phyloP scores from a whole-genome alignment of 2,329 filamentous ascomycete species.

The Fusarium bulbicola region DNA sequence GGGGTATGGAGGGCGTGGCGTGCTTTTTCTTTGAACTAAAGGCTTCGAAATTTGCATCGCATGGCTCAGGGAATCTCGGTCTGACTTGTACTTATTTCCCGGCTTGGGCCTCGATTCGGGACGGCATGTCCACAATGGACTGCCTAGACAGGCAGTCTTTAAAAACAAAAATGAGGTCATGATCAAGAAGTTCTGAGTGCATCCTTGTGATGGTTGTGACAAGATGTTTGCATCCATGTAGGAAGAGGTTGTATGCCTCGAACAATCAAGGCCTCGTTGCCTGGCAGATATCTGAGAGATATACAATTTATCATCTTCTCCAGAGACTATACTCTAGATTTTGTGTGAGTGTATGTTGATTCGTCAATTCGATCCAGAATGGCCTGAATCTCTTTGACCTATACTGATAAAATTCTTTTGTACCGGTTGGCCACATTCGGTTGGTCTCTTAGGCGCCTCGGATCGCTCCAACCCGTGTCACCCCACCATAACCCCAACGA shows the following conservation, averaged over 20 bases:
- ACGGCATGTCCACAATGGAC: constrained; percentile 47
- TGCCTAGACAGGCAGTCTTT: constrained; percentile 46
- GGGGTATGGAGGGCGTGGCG: constrained; percentile 50
- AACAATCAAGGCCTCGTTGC: not conserved
- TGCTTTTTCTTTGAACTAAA: constrained; percentile 49
- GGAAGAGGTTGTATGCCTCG: not conserved
- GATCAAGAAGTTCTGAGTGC: constrained; percentile 41
- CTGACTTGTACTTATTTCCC: constrained; percentile 52
- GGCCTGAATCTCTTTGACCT: not conserved
- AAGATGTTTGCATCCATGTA: not conserved
- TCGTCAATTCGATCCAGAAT: not conserved
- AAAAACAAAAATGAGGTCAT: constrained; percentile 52
- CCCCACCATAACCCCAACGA: constrained; percentile 35
- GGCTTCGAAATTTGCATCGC: constrained; percentile 51
- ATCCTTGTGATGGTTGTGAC: not conserved
- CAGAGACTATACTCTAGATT: not conserved
- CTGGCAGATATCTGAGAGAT: not conserved
- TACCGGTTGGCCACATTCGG: constrained; percentile 5
- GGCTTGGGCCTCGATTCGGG: constrained; percentile 50
- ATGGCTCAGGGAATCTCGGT: constrained; percentile 52
- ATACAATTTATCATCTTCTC: not conserved
- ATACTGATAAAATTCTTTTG: not conserved
- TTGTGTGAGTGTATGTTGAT: not conserved
- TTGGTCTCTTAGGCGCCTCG: constrained; percentile 17
- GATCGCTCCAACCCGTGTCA: constrained; percentile 30